phyloP scores from a whole-genome alignment of 306 rosid species.

The Casuarina glauca region DNA sequence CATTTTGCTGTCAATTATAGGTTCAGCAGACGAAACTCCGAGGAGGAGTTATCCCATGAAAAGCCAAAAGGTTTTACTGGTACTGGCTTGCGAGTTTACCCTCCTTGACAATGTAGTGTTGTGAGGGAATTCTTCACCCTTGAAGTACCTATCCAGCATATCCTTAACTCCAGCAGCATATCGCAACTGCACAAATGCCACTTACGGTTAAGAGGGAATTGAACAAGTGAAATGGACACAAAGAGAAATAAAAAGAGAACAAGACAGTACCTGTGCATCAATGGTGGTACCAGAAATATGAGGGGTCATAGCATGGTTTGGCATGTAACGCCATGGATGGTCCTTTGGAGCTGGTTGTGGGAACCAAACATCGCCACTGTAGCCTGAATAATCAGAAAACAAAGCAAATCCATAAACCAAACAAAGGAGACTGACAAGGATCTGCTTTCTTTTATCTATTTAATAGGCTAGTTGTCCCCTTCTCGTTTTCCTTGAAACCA shows the following conservation, averaged over 20 bases:
- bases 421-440: background rate
- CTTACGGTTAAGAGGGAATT: conserved; percentile 4
- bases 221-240: conserved; percentile 5
- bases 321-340: conserved; percentile 99
- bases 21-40: conserved; percentile 20
- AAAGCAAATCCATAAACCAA: conserved; percentile 3
- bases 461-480: background rate
- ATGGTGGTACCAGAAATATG: conserved; percentile 95
- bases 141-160: conserved; percentile 88
- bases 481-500: background rate
- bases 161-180: conserved; percentile 94
- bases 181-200: conserved; percentile 55
- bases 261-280: conserved; percentile 76
- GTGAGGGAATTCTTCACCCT: conserved; percentile 87
- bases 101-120: conserved; percentile 91
- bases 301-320: conserved; percentile 99
- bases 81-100: conserved; percentile 91
- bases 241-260: background rate
- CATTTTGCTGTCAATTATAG: conserved; percentile 16
- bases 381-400: conserved; percentile 50
- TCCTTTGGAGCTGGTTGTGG: conserved; percentile 99
- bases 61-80: conserved; percentile 37
- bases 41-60: background rate
- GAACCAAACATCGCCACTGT: conserved; percentile 93
- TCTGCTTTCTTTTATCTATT: background rate